Evolutionary conservation across 2,329 filamentous ascomycete genomes (phyloP).

Genomic region (Colletotrichum lini): DNA sequence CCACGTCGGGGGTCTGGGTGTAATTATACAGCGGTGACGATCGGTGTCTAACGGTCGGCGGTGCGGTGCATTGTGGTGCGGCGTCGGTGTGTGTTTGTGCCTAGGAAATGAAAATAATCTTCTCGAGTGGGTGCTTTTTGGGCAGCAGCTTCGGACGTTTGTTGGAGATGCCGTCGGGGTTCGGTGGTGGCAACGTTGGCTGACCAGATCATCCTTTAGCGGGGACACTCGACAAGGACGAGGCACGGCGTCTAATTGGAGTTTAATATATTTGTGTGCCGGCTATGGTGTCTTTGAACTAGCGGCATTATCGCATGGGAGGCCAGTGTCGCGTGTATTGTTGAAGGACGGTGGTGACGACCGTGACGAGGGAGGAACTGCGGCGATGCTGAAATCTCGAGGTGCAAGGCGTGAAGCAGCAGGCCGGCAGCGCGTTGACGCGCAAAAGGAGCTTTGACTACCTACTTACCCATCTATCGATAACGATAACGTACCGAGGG

Average conservation of each 20-base stretch:
- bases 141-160: conserved; percentile 32
- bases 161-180: conserved; percentile 38
- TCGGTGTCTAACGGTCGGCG: conserved; percentile 31
- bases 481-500: conserved; percentile 34
- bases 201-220: conserved; percentile 23
- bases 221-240: background rate
- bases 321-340: conserved; percentile 7
- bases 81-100: conserved; percentile 22
- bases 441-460: conserved; percentile 31
- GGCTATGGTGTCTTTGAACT: background rate
- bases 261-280: background rate
- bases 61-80: conserved; percentile 18
- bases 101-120: background rate
- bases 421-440: background rate
- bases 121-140: background rate
- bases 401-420: conserved; percentile 7
- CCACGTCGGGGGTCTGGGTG: conserved; percentile 33
- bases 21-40: conserved; percentile 31
- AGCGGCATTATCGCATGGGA: background rate
- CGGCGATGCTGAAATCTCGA: conserved; percentile 5
- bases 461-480: background rate
- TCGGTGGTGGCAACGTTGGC: conserved; percentile 37
- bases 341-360: conserved; percentile 3
- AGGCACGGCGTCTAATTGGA: background rate
- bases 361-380: conserved; percentile 4